These are phyloP conservation scores for Globisporangium viniferum DNA, from an alignment of 352 stramenopile species.

Conservation along the genomic window DNA sequence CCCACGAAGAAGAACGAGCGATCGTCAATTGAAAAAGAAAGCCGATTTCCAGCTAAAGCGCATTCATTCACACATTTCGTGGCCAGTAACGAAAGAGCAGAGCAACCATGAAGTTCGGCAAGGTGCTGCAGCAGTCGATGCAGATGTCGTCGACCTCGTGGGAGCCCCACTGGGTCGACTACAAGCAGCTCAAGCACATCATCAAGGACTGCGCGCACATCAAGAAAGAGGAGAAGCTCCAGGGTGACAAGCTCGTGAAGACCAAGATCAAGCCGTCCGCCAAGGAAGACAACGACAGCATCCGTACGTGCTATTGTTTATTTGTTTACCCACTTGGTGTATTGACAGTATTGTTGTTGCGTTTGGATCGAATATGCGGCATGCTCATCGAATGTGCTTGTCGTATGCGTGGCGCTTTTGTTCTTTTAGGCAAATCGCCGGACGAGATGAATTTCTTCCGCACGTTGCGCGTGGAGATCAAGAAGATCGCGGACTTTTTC, in stretches of 20 bases:
- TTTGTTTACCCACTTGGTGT: background rate
- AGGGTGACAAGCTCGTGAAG: constrained; percentile 67
- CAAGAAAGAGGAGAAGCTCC: constrained; percentile 82
- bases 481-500: constrained; percentile 86
- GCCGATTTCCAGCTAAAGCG: background rate
- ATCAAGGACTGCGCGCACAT: constrained; percentile 90
- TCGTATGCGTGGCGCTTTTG: background rate
- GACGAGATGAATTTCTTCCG: constrained; percentile 89
- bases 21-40: constrained; percentile 1
- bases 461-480: constrained; percentile 80
- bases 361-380: background rate
- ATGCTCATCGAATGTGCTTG: constrained; percentile 1
- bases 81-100: background rate
- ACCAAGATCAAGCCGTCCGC: constrained; percentile 76
- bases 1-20: background rate
- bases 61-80: no score
- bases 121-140: constrained; percentile 85
- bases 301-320: constrained; percentile 44
- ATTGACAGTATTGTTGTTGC: background rate
- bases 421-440: constrained; percentile 59
- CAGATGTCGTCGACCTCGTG: constrained; percentile 75
- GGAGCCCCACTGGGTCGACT: constrained; percentile 82
- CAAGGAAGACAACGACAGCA: constrained; percentile 86
- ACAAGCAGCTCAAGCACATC: constrained; percentile 88
- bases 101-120: constrained; percentile 82